Percentiles rank a stretch among this genome's conserved stretches.
Conservation (phyloP, 2,329 filamentous ascomycete species). For the Fusarium sp. region DNA sequence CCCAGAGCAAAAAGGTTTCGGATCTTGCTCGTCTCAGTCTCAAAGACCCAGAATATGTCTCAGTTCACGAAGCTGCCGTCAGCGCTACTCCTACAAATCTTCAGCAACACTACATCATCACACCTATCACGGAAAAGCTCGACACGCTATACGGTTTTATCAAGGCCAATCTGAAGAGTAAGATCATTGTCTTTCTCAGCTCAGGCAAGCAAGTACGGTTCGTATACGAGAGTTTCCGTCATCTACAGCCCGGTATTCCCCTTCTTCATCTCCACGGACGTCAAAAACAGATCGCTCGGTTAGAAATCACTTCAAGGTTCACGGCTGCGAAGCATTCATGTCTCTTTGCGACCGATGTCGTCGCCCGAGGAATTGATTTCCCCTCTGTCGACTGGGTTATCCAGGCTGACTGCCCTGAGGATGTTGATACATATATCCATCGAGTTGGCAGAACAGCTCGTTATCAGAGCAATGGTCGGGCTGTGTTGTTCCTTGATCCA, state of each 20-base stretch:
- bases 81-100: constrained; percentile 84
- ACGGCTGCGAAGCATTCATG: constrained; percentile 83
- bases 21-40: constrained; percentile 90
- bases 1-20: constrained; percentile 92
- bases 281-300: constrained; percentile 88
- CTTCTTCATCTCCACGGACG: constrained; percentile 92
- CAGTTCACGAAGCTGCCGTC: constrained; percentile 85
- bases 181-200: constrained; percentile 94
- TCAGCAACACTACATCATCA: constrained; percentile 91
- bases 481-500: constrained; percentile 90
- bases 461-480: constrained; percentile 86
- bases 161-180: constrained; percentile 87
- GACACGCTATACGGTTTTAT: constrained; percentile 95
- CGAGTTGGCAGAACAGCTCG: constrained; percentile 94
- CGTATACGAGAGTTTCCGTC: constrained; percentile 91
- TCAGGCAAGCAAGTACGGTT: constrained; percentile 97
- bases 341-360: constrained; percentile 94
- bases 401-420: constrained; percentile 97
- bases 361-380: constrained; percentile 93
- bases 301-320: constrained; percentile 90
- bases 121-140: constrained; percentile 86
- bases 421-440: constrained; percentile 97
- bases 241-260: constrained; percentile 93
- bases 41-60: constrained; percentile 91
- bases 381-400: constrained; percentile 98